Base-by-base conservation (phyloP, 139 green algal genomes). In the Haematococcus sp. region DNA sequence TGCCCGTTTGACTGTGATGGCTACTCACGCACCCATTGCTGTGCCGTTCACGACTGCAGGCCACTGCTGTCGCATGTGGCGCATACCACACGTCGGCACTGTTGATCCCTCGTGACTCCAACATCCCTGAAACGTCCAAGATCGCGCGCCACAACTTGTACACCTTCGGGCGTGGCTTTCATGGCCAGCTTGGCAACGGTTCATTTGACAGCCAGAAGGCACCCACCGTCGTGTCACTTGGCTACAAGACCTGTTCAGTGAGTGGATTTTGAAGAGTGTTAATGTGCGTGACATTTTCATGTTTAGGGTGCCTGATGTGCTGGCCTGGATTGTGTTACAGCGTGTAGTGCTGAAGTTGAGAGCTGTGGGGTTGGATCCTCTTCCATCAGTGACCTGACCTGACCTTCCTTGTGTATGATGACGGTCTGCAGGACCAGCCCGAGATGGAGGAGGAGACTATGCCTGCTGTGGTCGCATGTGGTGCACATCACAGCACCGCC, bases 171-270 rank as follows among this genome's bases (percentile, higher is more conserved):
- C 44, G 81, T 33, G 70, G 91, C 64, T 97, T 95, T 58, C 88
- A 97, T 79, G 92, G 92, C 9, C 91, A 95, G 80, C 81, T 97
- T 17, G 90, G 90, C 22, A 74, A 80, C 23, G 69, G 70, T 13
- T 31, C 73, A n/a, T 89, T 84, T 60, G 73, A 82, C 16, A 79
- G 81, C 61, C 35, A 63, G 15, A 59, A 75, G 25, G 16, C 28
- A 1, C 77, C 80, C 15, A 71, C 30, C 15, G 46, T 75, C 23
- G 68, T 85, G 7, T 82, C 80, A 15, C 67, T 88, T 1, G 81
- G 88, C 13, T 89, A 87, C 66, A 74, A 82, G 15, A 61, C 77
- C 1, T 83, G 56, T 59, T 27, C 68, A 55, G 82, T 87, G 27
- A 74, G 76, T 17, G 16, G 13, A n/a, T n/a, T n/a, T n/a, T n/a